Percentiles rank a stretch among this genome's conserved stretches.
phyloP scores from a whole-genome alignment of 768 basidiomycete genomes.

The Tricholomella constricta region DNA sequence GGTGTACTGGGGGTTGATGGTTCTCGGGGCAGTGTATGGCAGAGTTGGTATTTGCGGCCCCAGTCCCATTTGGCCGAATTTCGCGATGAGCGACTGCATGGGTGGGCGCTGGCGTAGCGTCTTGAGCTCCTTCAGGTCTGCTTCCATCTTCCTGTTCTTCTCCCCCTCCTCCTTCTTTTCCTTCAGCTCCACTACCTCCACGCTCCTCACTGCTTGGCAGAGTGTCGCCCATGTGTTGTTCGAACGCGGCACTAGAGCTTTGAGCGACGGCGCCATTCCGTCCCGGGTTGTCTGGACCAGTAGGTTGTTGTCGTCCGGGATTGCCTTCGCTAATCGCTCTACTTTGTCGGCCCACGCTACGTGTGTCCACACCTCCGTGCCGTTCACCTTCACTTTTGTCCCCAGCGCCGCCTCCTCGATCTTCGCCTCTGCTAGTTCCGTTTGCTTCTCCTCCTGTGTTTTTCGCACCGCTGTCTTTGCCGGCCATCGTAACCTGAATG shows the following conservation, averaged over 20 bases:
- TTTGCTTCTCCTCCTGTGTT: constrained; percentile 14
- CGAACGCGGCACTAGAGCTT: not conserved
- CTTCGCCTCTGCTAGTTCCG: no score
- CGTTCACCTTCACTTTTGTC: constrained; percentile 12
- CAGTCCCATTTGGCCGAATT: not conserved
- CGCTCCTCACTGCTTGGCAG: not conserved
- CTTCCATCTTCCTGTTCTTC: not conserved
- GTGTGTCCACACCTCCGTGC: no score
- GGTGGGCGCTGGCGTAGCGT: constrained; percentile 8
- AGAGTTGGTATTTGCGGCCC: not conserved
- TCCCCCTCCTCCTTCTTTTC: not conserved
- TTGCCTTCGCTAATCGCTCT: not conserved
- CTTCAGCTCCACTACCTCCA: constrained; percentile 6
- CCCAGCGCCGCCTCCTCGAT: constrained; percentile 14
- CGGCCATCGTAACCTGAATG: not conserved
- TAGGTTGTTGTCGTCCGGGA: not conserved
- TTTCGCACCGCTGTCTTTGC: constrained; percentile 1
- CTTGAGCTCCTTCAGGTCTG: no score
- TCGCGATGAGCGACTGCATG: not conserved
- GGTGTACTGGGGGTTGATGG: not conserved
- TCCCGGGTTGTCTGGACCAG: not conserved
- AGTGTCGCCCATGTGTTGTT: not conserved
- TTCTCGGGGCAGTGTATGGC: not conserved
- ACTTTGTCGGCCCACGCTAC: constrained; percentile 6
- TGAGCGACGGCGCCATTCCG: constrained; percentile 4